These are phyloP conservation scores for Cyberlindnera mississippiensis DNA, from an alignment of 805 yeast genomes.

Conservation along the genomic window DNA sequence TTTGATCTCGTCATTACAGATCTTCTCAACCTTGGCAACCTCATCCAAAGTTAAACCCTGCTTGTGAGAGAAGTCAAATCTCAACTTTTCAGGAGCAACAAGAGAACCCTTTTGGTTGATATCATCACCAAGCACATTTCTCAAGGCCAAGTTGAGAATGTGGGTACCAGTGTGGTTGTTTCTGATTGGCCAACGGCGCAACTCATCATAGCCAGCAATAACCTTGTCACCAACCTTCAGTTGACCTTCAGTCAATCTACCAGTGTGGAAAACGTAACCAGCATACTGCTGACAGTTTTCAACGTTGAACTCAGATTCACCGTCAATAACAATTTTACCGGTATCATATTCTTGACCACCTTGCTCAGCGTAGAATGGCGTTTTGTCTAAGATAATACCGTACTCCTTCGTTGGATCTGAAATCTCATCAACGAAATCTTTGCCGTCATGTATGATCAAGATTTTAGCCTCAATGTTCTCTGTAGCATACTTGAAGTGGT, in stretches of 20 bases:
- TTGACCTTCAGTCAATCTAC: slow-evolving; percentile 72
- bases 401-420: slow-evolving; percentile 47
- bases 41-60: slow-evolving; percentile 73
- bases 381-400: slow-evolving; percentile 83
- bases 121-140: slow-evolving; percentile 80
- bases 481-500: slow-evolving; percentile 67
- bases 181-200: slow-evolving; percentile 93
- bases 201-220: slow-evolving; percentile 85
- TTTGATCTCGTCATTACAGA: slow-evolving; percentile 68
- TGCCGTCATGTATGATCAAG: slow-evolving; percentile 67
- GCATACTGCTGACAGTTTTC: slow-evolving; percentile 89
- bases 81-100: slow-evolving; percentile 90
- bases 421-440: slow-evolving; percentile 51
- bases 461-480: slow-evolving; percentile 68
- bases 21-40: slow-evolving; percentile 68
- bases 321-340: slow-evolving; percentile 89
- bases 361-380: slow-evolving; percentile 97
- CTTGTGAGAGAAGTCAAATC: slow-evolving; percentile 96
- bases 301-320: slow-evolving; percentile 81
- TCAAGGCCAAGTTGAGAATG: slow-evolving; percentile 82
- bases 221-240: slow-evolving; percentile 65
- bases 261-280: slow-evolving; percentile 95
- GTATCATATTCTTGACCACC: slow-evolving; percentile 99
- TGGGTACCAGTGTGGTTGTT: slow-evolving; percentile 99
- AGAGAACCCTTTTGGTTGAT: slow-evolving; percentile 96